Base-by-base conservation (phyloP, 2,329 filamentous ascomycete species). In the Gaeumannomyces sp. region DNA sequence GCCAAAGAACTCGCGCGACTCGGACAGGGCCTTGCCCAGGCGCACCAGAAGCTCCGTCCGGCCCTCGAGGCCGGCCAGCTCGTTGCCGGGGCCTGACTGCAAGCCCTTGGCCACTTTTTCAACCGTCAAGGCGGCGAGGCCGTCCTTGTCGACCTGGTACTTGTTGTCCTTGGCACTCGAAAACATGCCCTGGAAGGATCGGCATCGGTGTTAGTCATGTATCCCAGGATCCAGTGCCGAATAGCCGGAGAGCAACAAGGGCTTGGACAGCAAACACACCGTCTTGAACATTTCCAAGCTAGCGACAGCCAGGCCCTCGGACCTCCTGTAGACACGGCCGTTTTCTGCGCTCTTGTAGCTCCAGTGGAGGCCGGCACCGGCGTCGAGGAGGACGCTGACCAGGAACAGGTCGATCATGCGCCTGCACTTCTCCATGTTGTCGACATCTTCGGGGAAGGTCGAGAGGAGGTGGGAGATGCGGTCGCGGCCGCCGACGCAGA, bases 291-390 rank as follows among this genome's bases (percentile, higher is more conserved):
- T 97, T 70, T 97, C 93, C 72, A 89, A 73, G 68, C 83, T 87
- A 8, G 86, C 86, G 69, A 89, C 88, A 11, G 93, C 93, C 64
- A 97, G 83, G 11, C 93, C 93, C 76, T 97, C 95, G 67, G 93
- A 97, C 62, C 95, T 87, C 63, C 87, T 83, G 77, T 94, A 98
- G 57, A 90, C 76, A 67, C 88, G 89, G 65, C 91, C 92, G 68
- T 93, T 96, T 73, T 96, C 93, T 68, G 89, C 89, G 73, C 92
- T 96, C 80, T 91, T 95, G 79, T 97, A 99, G 70, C 88, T 89
- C 95, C 95, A 99, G 69, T 87, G 84, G 3, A 88, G 94, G 57
- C 95, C 95, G 2, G 95, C 93, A 57, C 95, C 95, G 5, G 95
- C 92, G 73, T 96, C 91, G 11, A 96, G 83, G 62, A 96, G 80